A percentile compares a stretch with the other conserved stretches of the same genome.
phyloP scores from a whole-genome alignment of 345 rosid species.

The Acer saccharum region DNA sequence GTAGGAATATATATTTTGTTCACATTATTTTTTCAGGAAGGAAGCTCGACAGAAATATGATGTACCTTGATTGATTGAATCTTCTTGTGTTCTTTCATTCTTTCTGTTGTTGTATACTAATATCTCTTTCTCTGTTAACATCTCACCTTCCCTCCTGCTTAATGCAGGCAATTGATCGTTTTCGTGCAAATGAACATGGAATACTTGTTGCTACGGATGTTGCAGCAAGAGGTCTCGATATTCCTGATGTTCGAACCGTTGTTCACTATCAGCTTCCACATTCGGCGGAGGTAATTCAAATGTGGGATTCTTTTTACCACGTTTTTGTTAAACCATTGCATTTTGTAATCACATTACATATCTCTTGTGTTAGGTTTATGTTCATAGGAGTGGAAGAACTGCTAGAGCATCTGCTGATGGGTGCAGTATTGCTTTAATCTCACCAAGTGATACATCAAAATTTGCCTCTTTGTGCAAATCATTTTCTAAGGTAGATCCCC shows the following conservation, averaged over 20 bases:
- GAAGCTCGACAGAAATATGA: not conserved
- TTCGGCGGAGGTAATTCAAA: constrained; percentile 76
- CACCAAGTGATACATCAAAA: constrained; percentile 76
- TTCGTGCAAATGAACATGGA: constrained; percentile 77
- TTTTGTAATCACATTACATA: constrained; percentile 18
- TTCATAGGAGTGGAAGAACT: constrained; percentile 98
- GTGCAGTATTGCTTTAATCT: constrained; percentile 87
- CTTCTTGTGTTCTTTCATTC: not conserved
- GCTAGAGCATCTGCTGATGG: constrained; percentile 96
- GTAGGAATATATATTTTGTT: not conserved
- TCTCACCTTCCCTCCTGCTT: constrained; percentile 5
- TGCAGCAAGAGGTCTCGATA: constrained; percentile 98
- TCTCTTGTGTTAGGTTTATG: constrained; percentile 64
- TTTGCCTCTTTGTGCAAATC: constrained; percentile 89
- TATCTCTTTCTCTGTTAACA: constrained; percentile 16
- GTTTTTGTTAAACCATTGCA: constrained; percentile 4
- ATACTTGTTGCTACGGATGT: constrained; percentile 94
- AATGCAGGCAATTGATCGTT: constrained; percentile 82
- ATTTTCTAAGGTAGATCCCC: constrained; percentile 68
- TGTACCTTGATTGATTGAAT: not conserved
- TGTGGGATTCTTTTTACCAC: constrained; percentile 12
- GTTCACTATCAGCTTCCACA: constrained; percentile 98
- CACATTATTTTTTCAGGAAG: not conserved
- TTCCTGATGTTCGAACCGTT: constrained; percentile 90
- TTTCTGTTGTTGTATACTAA: constrained; percentile 14